Evolutionary conservation across 306 rosid genomes (phyloP).

Genomic region (Cucumis melo): DNA sequence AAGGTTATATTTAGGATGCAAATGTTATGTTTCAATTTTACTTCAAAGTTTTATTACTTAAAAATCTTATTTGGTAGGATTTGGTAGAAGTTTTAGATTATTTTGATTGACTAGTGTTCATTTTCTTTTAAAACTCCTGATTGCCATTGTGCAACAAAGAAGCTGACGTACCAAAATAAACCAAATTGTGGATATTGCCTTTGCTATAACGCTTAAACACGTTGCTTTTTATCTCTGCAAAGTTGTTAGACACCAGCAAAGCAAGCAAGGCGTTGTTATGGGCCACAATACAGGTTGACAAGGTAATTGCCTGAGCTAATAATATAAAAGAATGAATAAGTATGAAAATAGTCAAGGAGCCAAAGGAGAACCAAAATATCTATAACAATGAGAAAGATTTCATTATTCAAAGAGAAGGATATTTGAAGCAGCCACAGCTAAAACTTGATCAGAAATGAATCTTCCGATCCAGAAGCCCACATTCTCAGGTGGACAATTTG

Average conservation of each 20-base stretch:
- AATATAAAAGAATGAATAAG: constrained; percentile 86
- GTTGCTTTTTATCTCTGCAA: constrained; percentile 91
- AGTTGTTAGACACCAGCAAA: constrained; percentile 91
- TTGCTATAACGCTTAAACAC: constrained; percentile 85
- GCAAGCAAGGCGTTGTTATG: constrained; percentile 92
- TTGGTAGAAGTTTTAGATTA: background rate
- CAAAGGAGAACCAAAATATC: constrained; percentile 12
- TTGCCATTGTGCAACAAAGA: background rate
- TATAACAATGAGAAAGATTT: background rate
- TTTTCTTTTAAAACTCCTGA: background rate
- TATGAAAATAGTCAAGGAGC: constrained; percentile 66
- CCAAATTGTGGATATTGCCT: constrained; percentile 86
- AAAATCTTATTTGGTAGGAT: background rate
- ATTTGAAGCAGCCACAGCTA: constrained; percentile 87
- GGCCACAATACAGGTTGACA: constrained; percentile 92
- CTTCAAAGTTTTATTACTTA: background rate
- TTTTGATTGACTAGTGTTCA: background rate
- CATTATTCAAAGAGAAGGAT: constrained; percentile 37
- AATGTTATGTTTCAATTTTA: background rate
- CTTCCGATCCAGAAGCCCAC: constrained; percentile 68
- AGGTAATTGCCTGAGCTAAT: constrained; percentile 97
- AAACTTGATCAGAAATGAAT: constrained; percentile 57
- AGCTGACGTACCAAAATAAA: constrained; percentile 72
- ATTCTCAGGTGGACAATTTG: constrained; percentile 55
- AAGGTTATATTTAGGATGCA: background rate